Evolutionary conservation across 2,329 filamentous ascomycete species (phyloP).

Genomic region (Fusarium coicis): DNA sequence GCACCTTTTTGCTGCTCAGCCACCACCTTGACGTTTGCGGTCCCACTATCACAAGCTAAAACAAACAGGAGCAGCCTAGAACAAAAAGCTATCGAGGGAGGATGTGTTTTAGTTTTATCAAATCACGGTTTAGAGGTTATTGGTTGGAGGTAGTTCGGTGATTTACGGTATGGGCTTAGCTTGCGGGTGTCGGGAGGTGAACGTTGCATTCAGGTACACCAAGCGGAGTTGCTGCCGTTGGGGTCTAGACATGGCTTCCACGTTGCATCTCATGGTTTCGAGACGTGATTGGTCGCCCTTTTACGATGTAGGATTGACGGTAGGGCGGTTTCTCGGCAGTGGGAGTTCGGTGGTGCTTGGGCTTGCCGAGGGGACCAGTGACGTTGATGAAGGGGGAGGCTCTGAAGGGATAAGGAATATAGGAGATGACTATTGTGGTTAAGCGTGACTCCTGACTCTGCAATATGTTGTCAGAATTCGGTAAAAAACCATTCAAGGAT

Average conservation of each 20-base stretch:
- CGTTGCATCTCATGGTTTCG: background rate
- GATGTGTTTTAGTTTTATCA: background rate
- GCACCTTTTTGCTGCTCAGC: background rate
- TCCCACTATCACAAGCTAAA: conserved; percentile 9
- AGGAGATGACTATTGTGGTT: background rate
- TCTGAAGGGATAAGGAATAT: background rate
- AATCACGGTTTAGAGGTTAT: background rate
- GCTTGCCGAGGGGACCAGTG: background rate
- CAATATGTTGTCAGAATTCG: too few relatives aligned
- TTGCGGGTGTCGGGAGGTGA: background rate
- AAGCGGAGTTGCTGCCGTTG: background rate
- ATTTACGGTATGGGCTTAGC: background rate
- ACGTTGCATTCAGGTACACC: background rate
- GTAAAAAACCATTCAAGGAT: background rate
- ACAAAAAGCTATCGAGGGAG: background rate
- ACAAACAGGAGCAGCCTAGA: background rate
- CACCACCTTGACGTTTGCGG: conserved; percentile 3
- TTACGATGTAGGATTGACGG: background rate
- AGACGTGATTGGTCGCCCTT: background rate
- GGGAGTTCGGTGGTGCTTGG: background rate
- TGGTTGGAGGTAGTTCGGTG: background rate
- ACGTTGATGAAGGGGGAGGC: background rate
- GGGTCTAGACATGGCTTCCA: background rate
- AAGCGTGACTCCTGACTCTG: background rate
- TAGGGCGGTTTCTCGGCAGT: background rate